Evolutionary conservation across 2,329 filamentous ascomycete genomes (phyloP).

Genomic region (Leptographium radiaticola): DNA sequence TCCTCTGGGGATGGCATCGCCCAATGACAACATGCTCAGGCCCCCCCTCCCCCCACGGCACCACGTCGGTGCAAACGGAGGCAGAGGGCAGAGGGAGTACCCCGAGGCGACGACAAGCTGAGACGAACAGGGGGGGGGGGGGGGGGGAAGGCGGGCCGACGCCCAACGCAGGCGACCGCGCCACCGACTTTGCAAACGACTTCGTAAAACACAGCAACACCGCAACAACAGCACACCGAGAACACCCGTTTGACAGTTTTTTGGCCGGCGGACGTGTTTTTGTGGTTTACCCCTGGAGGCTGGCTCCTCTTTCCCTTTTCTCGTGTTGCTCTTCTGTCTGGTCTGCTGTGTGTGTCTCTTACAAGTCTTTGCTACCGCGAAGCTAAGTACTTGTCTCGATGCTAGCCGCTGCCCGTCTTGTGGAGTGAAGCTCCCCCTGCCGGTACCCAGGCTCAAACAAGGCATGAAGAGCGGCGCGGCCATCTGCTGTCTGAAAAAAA

Average conservation of each 20-base stretch:
- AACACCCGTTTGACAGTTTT: neutral
- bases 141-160: too few relatives aligned
- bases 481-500: neutral
- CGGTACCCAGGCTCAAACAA: neutral
- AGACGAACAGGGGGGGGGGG: too few relatives aligned
- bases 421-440: neutral
- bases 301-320: neutral
- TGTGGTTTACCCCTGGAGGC: slow-evolving; percentile 2
- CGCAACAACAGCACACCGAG: too few relatives aligned
- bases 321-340: neutral
- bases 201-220: too few relatives aligned
- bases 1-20: neutral
- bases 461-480: neutral
- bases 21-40: neutral
- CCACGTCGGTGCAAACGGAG: too few relatives aligned
- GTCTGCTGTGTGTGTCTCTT: slow-evolving; percentile 1
- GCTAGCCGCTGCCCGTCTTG: slow-evolving; percentile 30
- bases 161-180: too few relatives aligned
- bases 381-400: slow-evolving; percentile 51
- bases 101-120: too few relatives aligned
- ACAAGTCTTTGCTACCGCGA: slow-evolving; percentile 47
- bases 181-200: too few relatives aligned
- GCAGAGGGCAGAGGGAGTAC: too few relatives aligned
- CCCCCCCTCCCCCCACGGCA: too few relatives aligned
- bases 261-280: slow-evolving; percentile 19